A percentile compares a stretch with the other conserved stretches of the same genome.
Evolutionary conservation across 2,329 filamentous ascomycete species (phyloP).

Genomic region (Fusarium vanettenii): DNA sequence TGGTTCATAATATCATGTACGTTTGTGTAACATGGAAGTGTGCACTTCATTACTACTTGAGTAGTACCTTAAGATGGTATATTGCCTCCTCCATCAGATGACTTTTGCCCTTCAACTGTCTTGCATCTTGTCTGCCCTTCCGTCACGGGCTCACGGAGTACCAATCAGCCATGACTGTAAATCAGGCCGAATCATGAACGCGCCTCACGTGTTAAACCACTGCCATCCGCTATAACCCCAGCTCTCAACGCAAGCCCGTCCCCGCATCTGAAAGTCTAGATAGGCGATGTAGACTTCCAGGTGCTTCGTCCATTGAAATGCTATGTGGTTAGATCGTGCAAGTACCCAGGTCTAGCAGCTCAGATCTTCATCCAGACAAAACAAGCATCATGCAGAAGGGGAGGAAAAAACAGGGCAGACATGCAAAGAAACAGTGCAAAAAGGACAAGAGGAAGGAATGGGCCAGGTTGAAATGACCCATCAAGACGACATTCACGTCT

Average conservation of each 20-base stretch:
- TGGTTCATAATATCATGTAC: background rate
- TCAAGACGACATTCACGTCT: constrained; percentile 67
- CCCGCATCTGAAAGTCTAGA: background rate
- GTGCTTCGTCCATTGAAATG: constrained; percentile 8
- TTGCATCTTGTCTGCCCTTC: constrained; percentile 27
- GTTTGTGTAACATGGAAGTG: constrained; percentile 5
- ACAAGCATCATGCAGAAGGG: constrained; percentile 14
- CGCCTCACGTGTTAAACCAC: background rate
- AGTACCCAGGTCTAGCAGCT: background rate
- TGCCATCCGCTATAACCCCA: background rate
- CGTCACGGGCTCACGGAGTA: constrained; percentile 4
- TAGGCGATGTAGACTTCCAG: background rate
- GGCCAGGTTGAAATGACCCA: constrained; percentile 76
- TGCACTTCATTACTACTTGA: constrained; percentile 20
- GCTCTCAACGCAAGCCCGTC: background rate
- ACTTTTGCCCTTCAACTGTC: constrained; percentile 21
- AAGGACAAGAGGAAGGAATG: constrained; percentile 41
- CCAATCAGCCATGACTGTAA: background rate
- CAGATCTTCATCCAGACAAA: background rate
- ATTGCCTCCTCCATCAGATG: constrained; percentile 12
- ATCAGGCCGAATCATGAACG: background rate
- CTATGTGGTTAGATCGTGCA: constrained; percentile 18
- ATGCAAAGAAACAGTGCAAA: constrained; percentile 26
- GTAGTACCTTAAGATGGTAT: constrained; percentile 8
- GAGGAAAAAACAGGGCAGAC: constrained; percentile 18